Evolutionary conservation across 306 rosid genomes (phyloP).

Genomic region (Sesbania bispinosa): DNA sequence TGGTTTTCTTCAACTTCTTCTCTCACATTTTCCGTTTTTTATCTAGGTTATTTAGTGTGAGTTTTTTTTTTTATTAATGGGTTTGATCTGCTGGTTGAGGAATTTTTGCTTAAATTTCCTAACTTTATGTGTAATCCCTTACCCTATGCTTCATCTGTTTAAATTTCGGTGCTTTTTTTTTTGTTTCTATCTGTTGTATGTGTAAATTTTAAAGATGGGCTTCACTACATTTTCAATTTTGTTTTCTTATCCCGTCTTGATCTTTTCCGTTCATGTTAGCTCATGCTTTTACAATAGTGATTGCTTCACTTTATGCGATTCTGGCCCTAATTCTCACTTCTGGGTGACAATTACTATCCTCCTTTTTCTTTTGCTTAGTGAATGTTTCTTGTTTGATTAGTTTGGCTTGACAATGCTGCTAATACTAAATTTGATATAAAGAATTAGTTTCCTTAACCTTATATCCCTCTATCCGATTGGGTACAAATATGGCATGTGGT

Average conservation of each 20-base stretch:
- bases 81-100: constrained; percentile 42
- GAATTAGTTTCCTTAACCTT: constrained; percentile 22
- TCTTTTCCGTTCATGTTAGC: too few relatives aligned
- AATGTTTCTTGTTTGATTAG: constrained; percentile 20
- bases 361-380: not conserved
- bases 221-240: too few relatives aligned
- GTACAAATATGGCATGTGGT: constrained; percentile 22
- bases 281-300: not conserved
- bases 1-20: constrained; percentile 18
- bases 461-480: constrained; percentile 39
- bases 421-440: constrained; percentile 6
- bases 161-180: not conserved
- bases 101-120: too few relatives aligned
- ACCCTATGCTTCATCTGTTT: too few relatives aligned
- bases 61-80: constrained; percentile 8
- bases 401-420: constrained; percentile 13
- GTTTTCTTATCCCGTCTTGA: too few relatives aligned
- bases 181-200: not conserved
- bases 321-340: not conserved
- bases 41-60: too few relatives aligned
- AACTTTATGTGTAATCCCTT: too few relatives aligned
- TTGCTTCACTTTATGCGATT: constrained; percentile 11
- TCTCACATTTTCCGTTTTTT: not conserved
- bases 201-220: not conserved
- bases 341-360: not conserved